Conservation (phyloP, 371 early-diverging fungal species). For the Mucor ambiguus region DNA sequence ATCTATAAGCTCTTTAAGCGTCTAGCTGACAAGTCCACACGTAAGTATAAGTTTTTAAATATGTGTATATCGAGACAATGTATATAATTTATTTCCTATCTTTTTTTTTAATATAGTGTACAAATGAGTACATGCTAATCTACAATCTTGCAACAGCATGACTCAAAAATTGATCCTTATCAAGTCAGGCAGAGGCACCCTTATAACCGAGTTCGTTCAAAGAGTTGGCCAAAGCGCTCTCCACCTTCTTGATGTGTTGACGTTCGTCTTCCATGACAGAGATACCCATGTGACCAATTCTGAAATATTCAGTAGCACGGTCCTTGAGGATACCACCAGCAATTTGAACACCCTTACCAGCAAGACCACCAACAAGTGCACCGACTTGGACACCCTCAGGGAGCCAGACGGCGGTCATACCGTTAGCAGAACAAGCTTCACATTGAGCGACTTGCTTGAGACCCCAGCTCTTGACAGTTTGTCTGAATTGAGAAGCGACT, state of each 20-base stretch:
- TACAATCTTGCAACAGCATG: conserved; percentile 12
- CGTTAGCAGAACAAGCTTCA: conserved; percentile 78
- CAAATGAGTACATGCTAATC: neutral
- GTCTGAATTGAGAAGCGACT: conserved; percentile 75
- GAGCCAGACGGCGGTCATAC: conserved; percentile 92
- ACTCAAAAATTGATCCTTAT: neutral
- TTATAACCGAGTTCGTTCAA: conserved; percentile 64
- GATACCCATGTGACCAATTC: conserved; percentile 94
- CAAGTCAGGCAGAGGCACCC: neutral
- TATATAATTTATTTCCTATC: neutral
- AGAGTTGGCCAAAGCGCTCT: conserved; percentile 58
- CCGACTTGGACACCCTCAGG: conserved; percentile 80
- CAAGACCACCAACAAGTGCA: conserved; percentile 75
- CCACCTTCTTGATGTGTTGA: conserved; percentile 73
- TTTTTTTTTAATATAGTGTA: conserved; percentile 8
- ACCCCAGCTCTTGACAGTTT: conserved; percentile 66
- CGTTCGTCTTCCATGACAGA: conserved; percentile 75
- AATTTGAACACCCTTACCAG: conserved; percentile 80
- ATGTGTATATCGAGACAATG: neutral
- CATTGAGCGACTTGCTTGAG: conserved; percentile 70
- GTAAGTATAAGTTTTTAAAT: neutral
- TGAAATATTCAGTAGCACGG: conserved; percentile 88
- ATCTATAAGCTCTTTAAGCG: no score
- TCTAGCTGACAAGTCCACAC: no score
- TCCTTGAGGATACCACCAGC: conserved; percentile 91